Conservation (phyloP, 192 early-diverging fungal species). For the Piromyces sp. region DNA sequence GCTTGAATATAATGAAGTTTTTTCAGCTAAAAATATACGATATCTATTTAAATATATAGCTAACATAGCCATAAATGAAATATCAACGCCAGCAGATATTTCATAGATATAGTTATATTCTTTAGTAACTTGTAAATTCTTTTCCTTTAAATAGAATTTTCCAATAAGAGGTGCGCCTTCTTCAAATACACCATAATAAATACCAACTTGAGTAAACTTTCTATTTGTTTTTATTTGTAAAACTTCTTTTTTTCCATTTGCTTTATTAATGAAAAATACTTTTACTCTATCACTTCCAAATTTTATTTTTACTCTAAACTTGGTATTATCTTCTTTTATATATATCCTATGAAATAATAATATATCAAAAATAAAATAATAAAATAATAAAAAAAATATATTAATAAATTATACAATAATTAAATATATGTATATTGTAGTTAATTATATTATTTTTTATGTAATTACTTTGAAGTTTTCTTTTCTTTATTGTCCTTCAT, state of each 20-base stretch:
- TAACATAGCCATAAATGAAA: not conserved
- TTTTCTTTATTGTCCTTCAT: not conserved
- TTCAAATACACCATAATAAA: not conserved
- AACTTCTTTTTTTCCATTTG: not conserved
- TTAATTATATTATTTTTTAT: no score
- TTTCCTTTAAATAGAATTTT: not conserved
- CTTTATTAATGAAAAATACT: not conserved
- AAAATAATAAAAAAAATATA: no score
- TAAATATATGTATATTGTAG: no score
- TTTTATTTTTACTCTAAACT: not conserved
- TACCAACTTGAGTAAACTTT: not conserved
- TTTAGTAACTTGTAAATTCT: not conserved
- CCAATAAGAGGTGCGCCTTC: not conserved
- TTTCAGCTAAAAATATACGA: not conserved
- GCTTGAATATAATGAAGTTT: not conserved
- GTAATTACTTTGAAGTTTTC: not conserved
- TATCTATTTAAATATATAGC: not conserved
- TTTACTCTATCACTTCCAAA: not conserved
- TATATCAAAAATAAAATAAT: no score
- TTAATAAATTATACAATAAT: no score
- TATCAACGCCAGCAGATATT: not conserved
- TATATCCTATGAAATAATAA: not conserved
- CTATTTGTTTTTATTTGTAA: not conserved
- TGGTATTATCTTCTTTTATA: not conserved
- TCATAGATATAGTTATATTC: not conserved